A percentile compares a stretch with the other conserved stretches of the same genome.
phyloP scores from a whole-genome alignment of 371 early-diverging fungal genomes.

The Mortierella sp. region DNA sequence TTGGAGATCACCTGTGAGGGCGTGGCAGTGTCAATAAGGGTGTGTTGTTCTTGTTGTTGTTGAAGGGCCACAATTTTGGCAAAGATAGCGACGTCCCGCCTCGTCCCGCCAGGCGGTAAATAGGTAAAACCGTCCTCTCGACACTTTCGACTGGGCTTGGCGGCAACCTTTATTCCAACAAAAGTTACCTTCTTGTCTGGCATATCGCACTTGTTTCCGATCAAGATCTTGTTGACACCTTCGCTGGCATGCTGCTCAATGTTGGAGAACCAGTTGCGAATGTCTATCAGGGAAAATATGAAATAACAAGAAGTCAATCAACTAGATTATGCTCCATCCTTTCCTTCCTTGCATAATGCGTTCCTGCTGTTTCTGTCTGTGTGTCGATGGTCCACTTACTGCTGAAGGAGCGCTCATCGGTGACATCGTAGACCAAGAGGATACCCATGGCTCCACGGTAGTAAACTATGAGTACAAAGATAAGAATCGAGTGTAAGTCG shows the following conservation, averaged over 20 bases:
- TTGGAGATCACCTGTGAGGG: constrained; percentile 73
- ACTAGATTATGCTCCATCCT: not conserved
- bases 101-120: constrained; percentile 2
- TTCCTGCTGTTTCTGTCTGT: not conserved
- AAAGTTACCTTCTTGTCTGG: constrained; percentile 83
- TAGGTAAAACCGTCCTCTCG: not conserved
- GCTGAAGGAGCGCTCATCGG: constrained; percentile 97
- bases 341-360: not conserved
- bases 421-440: constrained; percentile 99
- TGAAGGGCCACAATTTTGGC: no score
- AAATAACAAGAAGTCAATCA: not conserved
- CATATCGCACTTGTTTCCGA: constrained; percentile 99
- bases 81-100: constrained; percentile 8
- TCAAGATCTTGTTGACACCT: constrained; percentile 97
- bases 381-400: constrained; percentile 66
- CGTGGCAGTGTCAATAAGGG: constrained; percentile 3
- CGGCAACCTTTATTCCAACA: not conserved
- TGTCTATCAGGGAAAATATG: constrained; percentile 67
- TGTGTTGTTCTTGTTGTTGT: not conserved
- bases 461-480: constrained; percentile 73
- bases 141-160: not conserved
- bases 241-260: constrained; percentile 98
- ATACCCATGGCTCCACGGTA: constrained; percentile 99
- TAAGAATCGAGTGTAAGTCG: not conserved
- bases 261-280: constrained; percentile 99